Evolutionary conservation across 2,329 filamentous ascomycete genomes (phyloP), one percentile per base, ranked within the genome.

Genomic region (Pyrenophora tritici-repentis): DNA sequence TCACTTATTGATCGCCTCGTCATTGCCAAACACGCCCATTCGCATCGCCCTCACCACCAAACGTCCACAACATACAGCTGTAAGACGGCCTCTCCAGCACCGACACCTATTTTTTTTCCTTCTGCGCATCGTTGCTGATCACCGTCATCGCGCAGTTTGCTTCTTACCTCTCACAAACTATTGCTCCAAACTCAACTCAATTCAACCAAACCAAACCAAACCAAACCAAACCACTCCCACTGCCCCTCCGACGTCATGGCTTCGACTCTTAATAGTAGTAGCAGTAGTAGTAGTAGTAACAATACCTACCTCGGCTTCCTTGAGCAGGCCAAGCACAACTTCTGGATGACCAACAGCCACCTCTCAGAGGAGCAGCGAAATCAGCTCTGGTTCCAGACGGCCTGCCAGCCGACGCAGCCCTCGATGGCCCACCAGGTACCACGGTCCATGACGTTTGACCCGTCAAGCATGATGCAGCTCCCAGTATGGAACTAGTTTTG

Each of bases 331-430:
- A 68, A 66, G 50, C 68, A 68, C 42, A 58, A 70, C 14, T 71
- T 76, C 61, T 74, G 65, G 66, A 58, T 44, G 37, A 56, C 61
- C 42, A 57, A 75, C 46, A 48, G 63, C 36, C 56, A 69, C 45
- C 67, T 74, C 37, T 58, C 72, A 35, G 68, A 73, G 33, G 60
- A 71, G 31, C 58, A 73, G 49, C 69, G 67, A 49, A 66, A 72
- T 37, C 50, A 59, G n/a, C 66, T 66, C 41, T 76, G 73, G 74
- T 53, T 56, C 18, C 62, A 69, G 39, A 58, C 70, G 31, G 56
- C 59, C 42, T 60, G 52, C 59, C 48, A 57, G 49, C 32, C 42
- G 29, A 38, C 56, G 38, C 59, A 62, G 39, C 48, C 59, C 31
- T 61, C 65, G 31, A 61, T 61, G 47, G 61, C 59, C 39, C 53